Evolutionary conservation across 2,329 filamentous ascomycete genomes (phyloP).

Genomic region (Hypoxylon sp.): DNA sequence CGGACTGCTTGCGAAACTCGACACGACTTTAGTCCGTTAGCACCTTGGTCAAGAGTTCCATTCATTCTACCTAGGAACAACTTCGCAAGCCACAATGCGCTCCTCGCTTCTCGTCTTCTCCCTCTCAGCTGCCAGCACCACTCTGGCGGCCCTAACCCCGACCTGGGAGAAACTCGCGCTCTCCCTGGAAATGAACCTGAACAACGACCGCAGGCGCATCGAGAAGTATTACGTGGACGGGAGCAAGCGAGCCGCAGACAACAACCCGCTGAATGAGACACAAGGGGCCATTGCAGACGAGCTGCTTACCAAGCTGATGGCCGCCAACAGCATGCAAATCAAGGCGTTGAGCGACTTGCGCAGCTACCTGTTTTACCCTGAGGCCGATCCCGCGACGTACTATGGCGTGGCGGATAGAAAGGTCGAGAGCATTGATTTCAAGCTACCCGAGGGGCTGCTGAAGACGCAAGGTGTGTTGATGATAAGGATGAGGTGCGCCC

Average conservation of each 20-base stretch:
- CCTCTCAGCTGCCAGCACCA: slow-evolving; percentile 1
- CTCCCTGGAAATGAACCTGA: slow-evolving; percentile 32
- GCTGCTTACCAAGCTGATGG: slow-evolving; percentile 15
- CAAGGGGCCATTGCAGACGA: slow-evolving; percentile 19
- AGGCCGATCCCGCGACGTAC: slow-evolving; percentile 27
- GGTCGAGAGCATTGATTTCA: slow-evolving; percentile 25
- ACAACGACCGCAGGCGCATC: slow-evolving; percentile 23
- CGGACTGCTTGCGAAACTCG: neutral
- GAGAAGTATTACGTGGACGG: slow-evolving; percentile 20
- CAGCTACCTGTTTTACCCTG: slow-evolving; percentile 33
- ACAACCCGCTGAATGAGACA: slow-evolving; percentile 32
- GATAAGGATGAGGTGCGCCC: slow-evolving; percentile 18
- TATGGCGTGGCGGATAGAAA: slow-evolving; percentile 15
- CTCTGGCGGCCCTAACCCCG: slow-evolving; percentile 6
- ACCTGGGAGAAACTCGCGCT: slow-evolving; percentile 27
- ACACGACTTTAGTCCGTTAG: neutral
- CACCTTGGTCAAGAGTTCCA: neutral
- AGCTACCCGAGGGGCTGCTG: slow-evolving; percentile 22
- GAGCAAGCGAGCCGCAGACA: slow-evolving; percentile 16
- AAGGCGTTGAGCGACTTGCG: slow-evolving; percentile 29
- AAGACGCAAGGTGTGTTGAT: slow-evolving; percentile 36
- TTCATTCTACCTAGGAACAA: neutral
- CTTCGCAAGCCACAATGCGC: slow-evolving; percentile 10
- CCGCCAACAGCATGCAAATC: slow-evolving; percentile 33
- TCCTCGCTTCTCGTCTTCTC: slow-evolving; percentile 1